phyloP scores from a whole-genome alignment of 2,329 filamentous ascomycete species.

The Ascocoryne sarcoides region DNA sequence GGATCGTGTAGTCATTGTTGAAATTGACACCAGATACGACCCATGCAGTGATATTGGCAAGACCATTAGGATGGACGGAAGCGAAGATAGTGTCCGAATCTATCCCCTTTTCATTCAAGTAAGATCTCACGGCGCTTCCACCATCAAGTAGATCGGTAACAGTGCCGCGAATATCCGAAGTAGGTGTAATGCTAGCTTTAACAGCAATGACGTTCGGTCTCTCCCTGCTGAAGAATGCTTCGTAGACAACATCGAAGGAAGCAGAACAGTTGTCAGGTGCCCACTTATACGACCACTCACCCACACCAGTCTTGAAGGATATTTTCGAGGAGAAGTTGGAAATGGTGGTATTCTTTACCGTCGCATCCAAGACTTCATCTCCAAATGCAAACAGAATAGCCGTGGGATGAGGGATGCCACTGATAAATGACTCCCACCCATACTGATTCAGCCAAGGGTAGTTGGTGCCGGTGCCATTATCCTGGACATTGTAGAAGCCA shows the following conservation, averaged over 20 bases:
- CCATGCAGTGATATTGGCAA: conserved; percentile 55
- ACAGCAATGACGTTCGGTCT: conserved; percentile 35
- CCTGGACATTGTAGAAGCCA: conserved; percentile 57
- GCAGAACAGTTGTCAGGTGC: conserved; percentile 39
- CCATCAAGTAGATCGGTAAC: conserved; percentile 62
- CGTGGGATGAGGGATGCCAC: conserved; percentile 61
- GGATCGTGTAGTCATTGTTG: conserved; percentile 29
- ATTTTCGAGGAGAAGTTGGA: conserved; percentile 51
- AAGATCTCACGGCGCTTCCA: conserved; percentile 55
- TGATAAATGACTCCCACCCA: conserved; percentile 61
- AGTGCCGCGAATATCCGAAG: conserved; percentile 42
- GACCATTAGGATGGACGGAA: conserved; percentile 53
- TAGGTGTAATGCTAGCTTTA: conserved; percentile 48
- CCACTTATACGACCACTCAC: conserved; percentile 61
- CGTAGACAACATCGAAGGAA: conserved; percentile 52
- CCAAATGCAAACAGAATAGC: conserved; percentile 49
- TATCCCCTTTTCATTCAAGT: conserved; percentile 46
- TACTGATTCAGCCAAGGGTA: conserved; percentile 62
- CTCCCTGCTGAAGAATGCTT: conserved; percentile 41
- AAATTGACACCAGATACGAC: conserved; percentile 41
- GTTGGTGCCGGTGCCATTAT: conserved; percentile 50
- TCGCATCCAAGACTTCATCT: conserved; percentile 49
- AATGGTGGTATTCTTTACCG: conserved; percentile 48
- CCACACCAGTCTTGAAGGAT: conserved; percentile 52
- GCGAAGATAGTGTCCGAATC: conserved; percentile 51